Base-by-base conservation (phyloP, 305 asterid species). In the Caryopteris hybrid region DNA sequence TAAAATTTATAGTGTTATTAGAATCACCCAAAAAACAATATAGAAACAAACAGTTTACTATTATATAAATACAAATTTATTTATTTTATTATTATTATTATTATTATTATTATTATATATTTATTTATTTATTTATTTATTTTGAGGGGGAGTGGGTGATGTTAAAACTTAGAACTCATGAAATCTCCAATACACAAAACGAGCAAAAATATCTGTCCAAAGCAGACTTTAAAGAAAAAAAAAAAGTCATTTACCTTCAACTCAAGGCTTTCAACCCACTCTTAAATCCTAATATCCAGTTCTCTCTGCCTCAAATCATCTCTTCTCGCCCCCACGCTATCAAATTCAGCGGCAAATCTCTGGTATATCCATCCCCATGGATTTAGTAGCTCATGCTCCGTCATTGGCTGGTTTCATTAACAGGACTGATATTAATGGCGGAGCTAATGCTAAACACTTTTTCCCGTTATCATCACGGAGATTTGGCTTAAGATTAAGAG, bases 331-430 rank as follows among this genome's bases (percentile, higher is more conserved):
- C 31, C 66, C 48, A 43, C 59, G 47, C 31, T 45, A 8, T 3
- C 29, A 21, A 36, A 10, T 38, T 59, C 50, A 45, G 55, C 64
- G 33, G 41, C 73, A 68, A 50, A 7, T 72, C 21, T 61, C 5
- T 8, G 72, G 54, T 11, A 43, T 42, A 45, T 50, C 70, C 16
- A 31, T 59, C 27, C 55, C 73, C 61, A 59, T 38, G 65, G 78
- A 77, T 56, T 64, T 53, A 31, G 61, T 51, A 34, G 62, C 46
- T 25, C 66, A 59, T 67, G 56, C 76, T 63, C 76, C 78, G 22
- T 53, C 78, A 43, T 61, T 64, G 45, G 34, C 76, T n/a, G 71
- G 54, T 33, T 52, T 64, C 57, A 25, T 13, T 34, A 34, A 63
- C 31, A 23, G 70, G 68, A 47, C 43, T 10, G 61, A 62, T 17